Percentiles rank a stretch among this genome's conserved stretches.
Evolutionary conservation across 139 green algal genomes (phyloP).

Genomic region (Picochlorum sp.): DNA sequence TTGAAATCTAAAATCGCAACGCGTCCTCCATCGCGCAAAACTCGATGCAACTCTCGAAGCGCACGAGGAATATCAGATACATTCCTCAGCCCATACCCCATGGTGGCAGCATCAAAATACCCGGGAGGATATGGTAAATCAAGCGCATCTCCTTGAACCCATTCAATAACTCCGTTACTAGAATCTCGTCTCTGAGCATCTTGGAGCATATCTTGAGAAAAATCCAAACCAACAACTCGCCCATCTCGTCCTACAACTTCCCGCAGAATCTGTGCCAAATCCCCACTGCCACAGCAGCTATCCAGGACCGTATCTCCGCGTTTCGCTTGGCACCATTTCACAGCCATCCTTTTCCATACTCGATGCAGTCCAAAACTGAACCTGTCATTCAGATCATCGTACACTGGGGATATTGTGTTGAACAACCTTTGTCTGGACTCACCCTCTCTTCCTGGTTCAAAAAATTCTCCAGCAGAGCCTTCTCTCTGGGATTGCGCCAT

Average conservation of each 20-base stretch:
- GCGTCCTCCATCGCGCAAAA: constrained; percentile 65
- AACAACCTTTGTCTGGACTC: constrained; percentile 63
- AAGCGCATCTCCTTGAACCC: constrained; percentile 90
- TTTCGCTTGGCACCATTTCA: constrained; percentile 70
- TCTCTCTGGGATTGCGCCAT: not conserved
- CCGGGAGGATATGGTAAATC: constrained; percentile 70
- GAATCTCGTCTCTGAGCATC: constrained; percentile 31
- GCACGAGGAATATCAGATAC: constrained; percentile 53
- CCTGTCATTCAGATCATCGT: constrained; percentile 86
- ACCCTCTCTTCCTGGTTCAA: constrained; percentile 15
- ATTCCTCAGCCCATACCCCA: constrained; percentile 95
- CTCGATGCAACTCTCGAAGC: constrained; percentile 70
- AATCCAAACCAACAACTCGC: constrained; percentile 86
- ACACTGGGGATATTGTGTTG: constrained; percentile 78
- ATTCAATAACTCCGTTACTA: constrained; percentile 27
- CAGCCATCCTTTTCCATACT: constrained; percentile 90
- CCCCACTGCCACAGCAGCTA: constrained; percentile 90
- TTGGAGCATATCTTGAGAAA: constrained; percentile 77
- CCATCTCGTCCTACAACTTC: constrained; percentile 65
- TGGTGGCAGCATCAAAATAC: constrained; percentile 84
- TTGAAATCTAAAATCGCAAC: constrained; percentile 97
- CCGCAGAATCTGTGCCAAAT: constrained; percentile 78
- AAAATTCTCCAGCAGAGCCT: constrained; percentile 8
- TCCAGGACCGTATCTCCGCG: constrained; percentile 63
- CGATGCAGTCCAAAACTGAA: constrained; percentile 88